Conservation (phyloP, 2,329 filamentous ascomycete species). For the Aspergillus hortae region DNA sequence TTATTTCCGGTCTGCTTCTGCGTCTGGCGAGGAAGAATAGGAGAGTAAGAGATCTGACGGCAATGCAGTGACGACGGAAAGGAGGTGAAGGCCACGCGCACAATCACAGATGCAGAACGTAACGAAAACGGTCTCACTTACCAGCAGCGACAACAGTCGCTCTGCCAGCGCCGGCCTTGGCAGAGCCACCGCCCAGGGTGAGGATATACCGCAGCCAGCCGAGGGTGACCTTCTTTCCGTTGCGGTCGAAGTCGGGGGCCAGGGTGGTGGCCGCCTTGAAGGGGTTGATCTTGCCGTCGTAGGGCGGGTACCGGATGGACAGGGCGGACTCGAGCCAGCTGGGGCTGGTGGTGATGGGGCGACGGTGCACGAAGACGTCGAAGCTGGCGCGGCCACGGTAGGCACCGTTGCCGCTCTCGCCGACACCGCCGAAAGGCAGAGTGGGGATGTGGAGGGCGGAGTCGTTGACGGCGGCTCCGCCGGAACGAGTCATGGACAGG, state of each 20-base stretch:
- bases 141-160: constrained; percentile 35
- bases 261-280: constrained; percentile 49
- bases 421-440: constrained; percentile 78
- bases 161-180: constrained; percentile 33
- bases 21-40: neutral
- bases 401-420: constrained; percentile 69
- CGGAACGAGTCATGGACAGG: constrained; percentile 61
- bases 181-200: constrained; percentile 40
- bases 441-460: constrained; percentile 70
- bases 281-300: constrained; percentile 53
- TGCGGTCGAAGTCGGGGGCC: constrained; percentile 59
- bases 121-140: constrained; percentile 29
- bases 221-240: constrained; percentile 44
- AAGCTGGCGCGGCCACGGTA: constrained; percentile 73
- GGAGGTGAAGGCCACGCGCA: neutral
- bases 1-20: neutral
- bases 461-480: constrained; percentile 58
- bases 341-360: constrained; percentile 57
- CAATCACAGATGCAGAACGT: neutral
- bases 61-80: neutral
- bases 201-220: constrained; percentile 39
- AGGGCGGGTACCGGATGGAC: constrained; percentile 59
- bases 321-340: constrained; percentile 59
- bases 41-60: constrained; percentile 2
- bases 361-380: constrained; percentile 60